Evolutionary conservation across 2,329 filamentous ascomycete genomes (phyloP), one percentile per base, ranked within the genome.

Genomic region (Atkinsonella hypoxylon): DNA sequence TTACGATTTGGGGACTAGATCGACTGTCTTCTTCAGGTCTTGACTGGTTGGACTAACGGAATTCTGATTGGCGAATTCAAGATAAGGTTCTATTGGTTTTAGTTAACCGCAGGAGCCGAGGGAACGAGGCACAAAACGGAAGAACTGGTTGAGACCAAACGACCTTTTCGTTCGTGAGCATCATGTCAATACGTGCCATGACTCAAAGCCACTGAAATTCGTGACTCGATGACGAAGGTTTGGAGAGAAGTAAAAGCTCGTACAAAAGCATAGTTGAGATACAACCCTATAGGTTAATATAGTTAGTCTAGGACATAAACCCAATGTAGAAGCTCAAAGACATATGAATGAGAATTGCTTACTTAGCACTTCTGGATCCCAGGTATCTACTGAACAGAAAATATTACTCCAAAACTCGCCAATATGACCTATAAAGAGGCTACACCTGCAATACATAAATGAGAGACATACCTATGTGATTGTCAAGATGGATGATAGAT

Each of bases 21-120:
- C 54, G 53, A 10, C 43, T 45, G 50, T 61, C 59, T 60, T 54
- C 15, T 53, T 48, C 40, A 60, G 52, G 36, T 61, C 58, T 5
- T 53, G 52, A 2, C 51, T 15, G 47, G 48, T 11, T 81, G 81
- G 0, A 78, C 80, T 4, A 94, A 71, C 1, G 87, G 74, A 0
- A 47, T 93, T 72, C 88, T 0, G 86, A 90, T 85, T 0, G 78
- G 83, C 18, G 74, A 70, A 63, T 89, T 87, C 53, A 77, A 72
- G 54, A 91, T 83, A 36, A 94, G 68, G 0, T 56, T 52, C 58
- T 59, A 30, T 22, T 4, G 20, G n/a, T 38, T 12, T 2, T 30
- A 12, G 5, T 4, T 7, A 13, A 2, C 20, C 20, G 8, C n/a
- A 45, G 22, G 3, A 38, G 2, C 4, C 12, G 13, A 8, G 11